These are phyloP conservation scores for Lepiota brunneoincarnata DNA, from an alignment of 768 basidiomycete species.

Conservation along the genomic window DNA sequence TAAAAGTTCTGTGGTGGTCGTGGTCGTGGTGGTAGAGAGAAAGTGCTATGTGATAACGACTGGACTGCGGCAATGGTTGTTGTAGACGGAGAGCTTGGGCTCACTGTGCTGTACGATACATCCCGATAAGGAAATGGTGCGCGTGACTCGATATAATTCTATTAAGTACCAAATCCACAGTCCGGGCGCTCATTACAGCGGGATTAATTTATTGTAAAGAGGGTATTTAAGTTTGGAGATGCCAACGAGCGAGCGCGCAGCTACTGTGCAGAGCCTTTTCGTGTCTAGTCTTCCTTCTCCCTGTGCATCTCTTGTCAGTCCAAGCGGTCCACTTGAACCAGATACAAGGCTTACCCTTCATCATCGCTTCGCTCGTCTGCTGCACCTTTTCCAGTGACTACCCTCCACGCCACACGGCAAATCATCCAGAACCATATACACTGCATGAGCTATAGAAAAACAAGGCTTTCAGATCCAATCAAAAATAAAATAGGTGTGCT, in stretches of 20 bases:
- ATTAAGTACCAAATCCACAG: slow-evolving; percentile 1
- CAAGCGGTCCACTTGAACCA: neutral
- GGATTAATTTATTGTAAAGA: neutral
- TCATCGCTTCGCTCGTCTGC: slow-evolving; percentile 87
- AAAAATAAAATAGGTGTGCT: slow-evolving; percentile 14
- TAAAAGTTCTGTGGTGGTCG: slow-evolving; percentile 2
- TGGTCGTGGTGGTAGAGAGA: slow-evolving; percentile 11
- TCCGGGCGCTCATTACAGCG: neutral
- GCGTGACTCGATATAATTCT: slow-evolving; percentile 9
- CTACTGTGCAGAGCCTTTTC: too few species aligned
- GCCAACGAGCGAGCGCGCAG: too few species aligned
- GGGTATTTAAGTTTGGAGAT: neutral
- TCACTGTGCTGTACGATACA: slow-evolving; percentile 11
- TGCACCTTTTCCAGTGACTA: slow-evolving; percentile 70
- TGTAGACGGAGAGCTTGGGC: neutral
- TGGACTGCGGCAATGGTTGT: neutral
- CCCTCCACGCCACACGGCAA: slow-evolving; percentile 76
- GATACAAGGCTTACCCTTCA: slow-evolving; percentile 9
- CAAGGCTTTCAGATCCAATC: slow-evolving; percentile 1
- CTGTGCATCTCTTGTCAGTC: neutral
- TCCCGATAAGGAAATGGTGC: slow-evolving; percentile 26
- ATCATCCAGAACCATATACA: slow-evolving; percentile 87
- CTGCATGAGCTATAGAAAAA: slow-evolving; percentile 56
- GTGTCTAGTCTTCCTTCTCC: slow-evolving; percentile 9
- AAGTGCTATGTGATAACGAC: neutral